Conservation (phyloP, 1,284 basidiomycete genomes). For the Microbotryum saponariae region DNA sequence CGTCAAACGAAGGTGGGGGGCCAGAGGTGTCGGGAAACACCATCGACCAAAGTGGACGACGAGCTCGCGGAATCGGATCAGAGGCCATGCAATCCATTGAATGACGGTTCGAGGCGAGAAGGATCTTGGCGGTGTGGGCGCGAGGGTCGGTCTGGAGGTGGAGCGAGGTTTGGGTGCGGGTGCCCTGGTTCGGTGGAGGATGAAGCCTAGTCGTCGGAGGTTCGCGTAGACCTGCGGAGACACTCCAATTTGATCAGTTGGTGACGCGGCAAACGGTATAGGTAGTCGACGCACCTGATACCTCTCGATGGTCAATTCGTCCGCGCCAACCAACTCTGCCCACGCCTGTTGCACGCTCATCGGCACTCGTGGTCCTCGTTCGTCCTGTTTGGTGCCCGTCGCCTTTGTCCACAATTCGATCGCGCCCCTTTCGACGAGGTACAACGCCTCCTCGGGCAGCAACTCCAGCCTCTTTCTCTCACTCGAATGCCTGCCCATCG, state of each 20-base stretch:
- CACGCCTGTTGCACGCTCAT: conserved; percentile 90
- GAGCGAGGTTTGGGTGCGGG: background rate
- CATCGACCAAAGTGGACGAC: too few relatives aligned
- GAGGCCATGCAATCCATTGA: background rate
- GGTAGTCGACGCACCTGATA: conserved; percentile 61
- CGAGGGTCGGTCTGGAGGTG: background rate
- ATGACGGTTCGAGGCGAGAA: too few relatives aligned
- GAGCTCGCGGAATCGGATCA: background rate
- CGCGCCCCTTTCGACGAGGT: conserved; percentile 80
- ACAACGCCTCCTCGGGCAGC: conserved; percentile 87
- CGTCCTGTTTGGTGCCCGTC: conserved; percentile 24
- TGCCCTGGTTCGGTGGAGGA: conserved; percentile 58
- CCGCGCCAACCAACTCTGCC: conserved; percentile 67
- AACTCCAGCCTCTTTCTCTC: conserved; percentile 63
- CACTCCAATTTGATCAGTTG: background rate
- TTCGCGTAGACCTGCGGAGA: conserved; percentile 75
- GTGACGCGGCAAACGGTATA: background rate
- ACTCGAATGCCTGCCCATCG: conserved; percentile 56
- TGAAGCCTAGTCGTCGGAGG: conserved; percentile 82
- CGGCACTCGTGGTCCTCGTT: conserved; percentile 39
- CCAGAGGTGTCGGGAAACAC: background rate
- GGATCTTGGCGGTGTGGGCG: background rate
- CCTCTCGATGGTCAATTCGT: conserved; percentile 67
- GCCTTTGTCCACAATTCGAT: conserved; percentile 68
- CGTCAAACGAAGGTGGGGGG: conserved; percentile 1